Evolutionary conservation across 306 rosid genomes (phyloP), one percentile per base, ranked within the genome.

Genomic region (Lathyrus sativus): DNA sequence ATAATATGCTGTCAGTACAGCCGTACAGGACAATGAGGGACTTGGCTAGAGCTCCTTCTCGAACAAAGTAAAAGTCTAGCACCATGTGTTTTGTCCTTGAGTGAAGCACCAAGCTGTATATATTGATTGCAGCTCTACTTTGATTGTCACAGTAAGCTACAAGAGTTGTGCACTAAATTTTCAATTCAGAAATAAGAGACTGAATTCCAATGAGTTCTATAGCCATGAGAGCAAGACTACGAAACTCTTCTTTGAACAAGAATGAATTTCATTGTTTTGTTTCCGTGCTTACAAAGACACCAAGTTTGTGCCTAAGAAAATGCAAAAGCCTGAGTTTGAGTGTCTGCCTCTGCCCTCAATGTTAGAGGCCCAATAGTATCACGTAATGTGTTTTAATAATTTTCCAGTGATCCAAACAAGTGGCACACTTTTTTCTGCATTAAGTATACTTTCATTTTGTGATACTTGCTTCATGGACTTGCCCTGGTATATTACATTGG

Each of bases 381-480:
- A 48, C 11, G 15, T 48, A 48, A 48, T 7, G 57, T 19, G 57
- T 18, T 51, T 51, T 51, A 9, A 51, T 12, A 53, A 19, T 10
- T 10, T 10, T 53, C 59, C 59, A 49, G 17, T 49, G 28, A 28
- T 49, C 56, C 12, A 50, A 49, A 53, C 35, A 53, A 24, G 4
- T 19, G 15, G 43, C 43, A 5, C 37, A 9, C 3, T 28, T 37
- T 65, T 65, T 74, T 7, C 63, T 46, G 54, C 24, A 35, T 35
- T 57, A 48, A 46, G 37, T 59, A 66, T 11, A 41, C 43, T 46
- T 45, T 56, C 22, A 4, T 33, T 24, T 44, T 14, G 33, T 22
- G 42, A 43, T 44, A 8, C 65, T 11, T 67, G 35, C 39, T 37
- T 45, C 37, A 37, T 60, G 45, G 58, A 28, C 19, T 62, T 73